A percentile compares a stretch with the other conserved stretches of the same genome.
phyloP scores from a whole-genome alignment of 108 stramenopile genomes.

The Chaetoceros muelleri region DNA sequence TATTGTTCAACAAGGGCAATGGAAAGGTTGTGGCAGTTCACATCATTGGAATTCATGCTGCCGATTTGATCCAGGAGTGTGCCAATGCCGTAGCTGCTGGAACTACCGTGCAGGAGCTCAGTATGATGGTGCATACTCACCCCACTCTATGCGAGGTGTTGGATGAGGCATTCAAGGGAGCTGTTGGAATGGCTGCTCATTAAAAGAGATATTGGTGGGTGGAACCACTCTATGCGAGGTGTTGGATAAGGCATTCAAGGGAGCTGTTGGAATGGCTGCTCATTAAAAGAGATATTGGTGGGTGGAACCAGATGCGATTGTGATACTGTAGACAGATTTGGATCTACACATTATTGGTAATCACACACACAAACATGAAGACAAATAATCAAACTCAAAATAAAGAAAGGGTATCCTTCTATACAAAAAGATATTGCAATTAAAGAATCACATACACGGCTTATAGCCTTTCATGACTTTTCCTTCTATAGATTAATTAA shows the following conservation, averaged over 20 bases:
- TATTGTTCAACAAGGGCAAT: slow-evolving; percentile 95
- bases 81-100: slow-evolving; percentile 96
- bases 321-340: no score
- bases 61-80: slow-evolving; percentile 98
- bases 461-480: no score
- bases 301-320: no score
- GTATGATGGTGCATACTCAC: slow-evolving; percentile 99
- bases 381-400: no score
- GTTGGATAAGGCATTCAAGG: slow-evolving; percentile 98
- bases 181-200: slow-evolving; percentile 94
- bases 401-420: no score
- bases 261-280: slow-evolving; percentile 91
- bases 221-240: slow-evolving; percentile 96
- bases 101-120: slow-evolving; percentile 92
- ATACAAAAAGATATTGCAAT: no score
- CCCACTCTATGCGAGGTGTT: slow-evolving; percentile 96
- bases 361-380: no score
- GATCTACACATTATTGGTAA: no score
- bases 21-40: slow-evolving; percentile 95
- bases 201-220: no score
- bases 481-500: no score
- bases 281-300: slow-evolving; percentile 75
- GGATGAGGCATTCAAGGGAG: slow-evolving; percentile 98
- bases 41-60: slow-evolving; percentile 97
- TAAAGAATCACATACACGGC: no score